A percentile compares a stretch with the other conserved stretches of the same genome.
Conservation (phyloP, 129 eudicot species). For the Saussurea involucrata region DNA sequence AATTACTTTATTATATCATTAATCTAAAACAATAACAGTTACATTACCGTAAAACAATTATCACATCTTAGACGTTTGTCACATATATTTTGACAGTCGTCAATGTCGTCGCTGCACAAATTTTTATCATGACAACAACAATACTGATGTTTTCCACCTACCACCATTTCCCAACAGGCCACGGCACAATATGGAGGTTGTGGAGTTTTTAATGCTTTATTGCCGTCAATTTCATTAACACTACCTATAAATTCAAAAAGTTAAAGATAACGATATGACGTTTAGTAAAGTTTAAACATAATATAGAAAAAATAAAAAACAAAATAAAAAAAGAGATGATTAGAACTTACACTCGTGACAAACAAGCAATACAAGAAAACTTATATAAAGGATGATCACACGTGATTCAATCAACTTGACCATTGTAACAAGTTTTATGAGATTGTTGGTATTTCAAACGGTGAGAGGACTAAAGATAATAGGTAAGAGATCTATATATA, state of each 20-base stretch:
- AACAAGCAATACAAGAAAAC: neutral
- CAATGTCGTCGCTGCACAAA: neutral
- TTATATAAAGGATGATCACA: neutral
- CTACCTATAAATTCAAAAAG: neutral
- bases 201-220: neutral
- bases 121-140: conserved; percentile 7
- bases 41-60: neutral
- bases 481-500: no score
- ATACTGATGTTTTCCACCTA: neutral
- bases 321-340: neutral
- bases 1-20: neutral
- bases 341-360: neutral
- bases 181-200: neutral
- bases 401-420: neutral
- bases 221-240: neutral
- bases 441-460: neutral
- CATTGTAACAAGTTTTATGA: neutral
- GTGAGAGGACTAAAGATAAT: neutral
- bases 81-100: neutral
- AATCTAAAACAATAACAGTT: neutral
- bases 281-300: neutral
- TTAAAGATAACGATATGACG: neutral
- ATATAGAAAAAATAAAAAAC: neutral
- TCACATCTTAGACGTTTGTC: neutral
- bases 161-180: neutral